Base-by-base conservation (phyloP, 352 stramenopile genomes). In the Thalassiosira sp. region DNA sequence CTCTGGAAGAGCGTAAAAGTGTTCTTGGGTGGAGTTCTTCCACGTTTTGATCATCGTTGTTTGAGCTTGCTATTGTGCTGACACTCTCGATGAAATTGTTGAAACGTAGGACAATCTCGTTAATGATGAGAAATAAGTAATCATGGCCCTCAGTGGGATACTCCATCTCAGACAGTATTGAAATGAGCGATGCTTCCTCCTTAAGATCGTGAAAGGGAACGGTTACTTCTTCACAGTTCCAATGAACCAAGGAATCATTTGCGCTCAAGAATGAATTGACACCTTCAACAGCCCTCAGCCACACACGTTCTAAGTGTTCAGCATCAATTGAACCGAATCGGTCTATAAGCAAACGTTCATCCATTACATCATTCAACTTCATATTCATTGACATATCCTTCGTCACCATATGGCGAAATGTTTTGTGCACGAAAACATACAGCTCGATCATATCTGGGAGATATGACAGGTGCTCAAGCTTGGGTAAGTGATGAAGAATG, bases 91-190 rank as follows among this genome's bases (percentile, higher is more conserved):
- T 28, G 43, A 76, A 76, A 28, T 70, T 72, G 33, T 80, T 80
- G 48, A 72, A 80, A 22, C 63, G 15, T n/a, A 65, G 15, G 7
- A 80, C 33, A 0, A 80, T 13, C 6, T 80, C 63, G 18, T 66
- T 75, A 13, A 80, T 80, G 28, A 76, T 51, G 3, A 80, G 64
- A 27, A 80, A 80, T 3, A 80, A 52, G 28, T 53, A 72, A 27
- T 80, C 72, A 7, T 80, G n/a, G 0, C 71, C 64, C 7, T 72
- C 45, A 18, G 27, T 52, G 22, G 72, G 63, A 37, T 75, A 18
- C 18, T 66, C 45, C 22, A 51, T 64, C 45, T 76, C 72, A 27
- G 53, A 71, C 13, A 80, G 33, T 28, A 80, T 46, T 52, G 59
- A 57, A 35, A 80, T 71, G 15, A 80, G 51, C 22, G 56, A 28